These are phyloP conservation scores for Hypsizygus marmoreus DNA, from an alignment of 768 basidiomycete species.

Conservation along the genomic window DNA sequence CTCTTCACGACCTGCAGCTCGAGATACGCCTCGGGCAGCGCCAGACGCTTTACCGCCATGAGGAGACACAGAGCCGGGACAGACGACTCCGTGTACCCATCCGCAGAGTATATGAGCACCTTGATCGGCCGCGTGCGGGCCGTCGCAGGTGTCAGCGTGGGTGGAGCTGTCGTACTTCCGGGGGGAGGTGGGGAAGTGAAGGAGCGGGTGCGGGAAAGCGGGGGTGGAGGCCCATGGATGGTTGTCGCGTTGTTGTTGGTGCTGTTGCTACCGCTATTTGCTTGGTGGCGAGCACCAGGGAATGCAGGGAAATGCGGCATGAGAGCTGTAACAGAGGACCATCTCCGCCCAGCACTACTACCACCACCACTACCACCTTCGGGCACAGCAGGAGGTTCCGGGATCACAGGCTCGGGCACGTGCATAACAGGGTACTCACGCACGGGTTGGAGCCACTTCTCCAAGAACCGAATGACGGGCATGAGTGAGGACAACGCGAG, in stretches of 20 bases:
- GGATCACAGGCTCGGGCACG: not conserved
- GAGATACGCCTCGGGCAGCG: slow-evolving; percentile 88
- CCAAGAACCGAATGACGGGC: slow-evolving; percentile 68
- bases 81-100: slow-evolving; percentile 93
- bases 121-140: slow-evolving; percentile 64
- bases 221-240: slow-evolving; percentile 18
- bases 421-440: not conserved
- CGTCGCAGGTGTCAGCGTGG: slow-evolving; percentile 18
- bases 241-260: not conserved
- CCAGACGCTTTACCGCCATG: slow-evolving; percentile 71
- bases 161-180: slow-evolving; percentile 17
- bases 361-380: slow-evolving; percentile 8
- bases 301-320: slow-evolving; percentile 41
- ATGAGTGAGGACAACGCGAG: slow-evolving; percentile 58
- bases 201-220: slow-evolving; percentile 29
- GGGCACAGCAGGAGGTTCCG: not conserved
- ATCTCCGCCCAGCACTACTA: slow-evolving; percentile 30
- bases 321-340: slow-evolving; percentile 45
- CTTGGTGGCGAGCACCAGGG: slow-evolving; percentile 21
- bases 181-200: slow-evolving; percentile 31
- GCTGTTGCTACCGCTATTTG: not conserved
- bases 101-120: slow-evolving; percentile 78
- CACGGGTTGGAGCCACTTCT: slow-evolving; percentile 54
- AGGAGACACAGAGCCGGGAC: slow-evolving; percentile 84
- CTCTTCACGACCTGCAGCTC: slow-evolving; percentile 82